phyloP scores from a whole-genome alignment of 257 asterid genomes.

The Jasminum sambac region DNA sequence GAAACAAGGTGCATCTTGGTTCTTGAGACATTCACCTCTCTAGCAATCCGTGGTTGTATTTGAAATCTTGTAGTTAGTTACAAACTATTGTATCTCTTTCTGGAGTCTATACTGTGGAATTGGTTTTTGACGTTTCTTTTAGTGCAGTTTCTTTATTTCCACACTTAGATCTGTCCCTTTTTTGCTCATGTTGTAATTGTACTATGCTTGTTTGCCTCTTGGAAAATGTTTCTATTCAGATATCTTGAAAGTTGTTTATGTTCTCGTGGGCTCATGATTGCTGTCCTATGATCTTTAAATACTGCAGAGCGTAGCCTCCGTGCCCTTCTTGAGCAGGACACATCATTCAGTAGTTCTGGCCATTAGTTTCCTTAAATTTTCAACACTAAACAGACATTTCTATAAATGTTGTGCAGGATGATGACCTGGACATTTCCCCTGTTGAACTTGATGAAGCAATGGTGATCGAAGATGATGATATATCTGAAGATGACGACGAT shows the following conservation, averaged over 20 bases:
- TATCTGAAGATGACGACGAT: conserved; percentile 85
- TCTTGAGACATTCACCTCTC: neutral
- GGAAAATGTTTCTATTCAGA: neutral
- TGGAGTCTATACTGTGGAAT: neutral
- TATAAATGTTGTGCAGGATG: conserved; percentile 61
- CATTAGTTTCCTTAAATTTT: neutral
- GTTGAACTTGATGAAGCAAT: conserved; percentile 81
- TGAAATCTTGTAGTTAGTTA: neutral
- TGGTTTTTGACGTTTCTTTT: neutral
- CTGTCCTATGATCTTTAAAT: neutral
- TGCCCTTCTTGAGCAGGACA: neutral
- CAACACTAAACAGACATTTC: neutral
- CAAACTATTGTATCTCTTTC: neutral
- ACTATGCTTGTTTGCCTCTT: neutral
- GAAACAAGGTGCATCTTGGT: neutral
- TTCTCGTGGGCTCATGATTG: neutral
- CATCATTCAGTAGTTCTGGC: neutral
- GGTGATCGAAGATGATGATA: conserved; percentile 96
- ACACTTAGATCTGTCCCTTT: neutral
- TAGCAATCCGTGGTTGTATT: neutral
- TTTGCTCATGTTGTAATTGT: neutral
- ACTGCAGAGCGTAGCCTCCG: neutral
- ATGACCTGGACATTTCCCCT: conserved; percentile 80
- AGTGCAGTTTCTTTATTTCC: neutral
- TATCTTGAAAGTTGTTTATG: neutral